Evolutionary conservation across 495 filamentous ascomycete species (phyloP), one percentile per base, ranked within the genome.

Genomic region (Xylaria grammica): DNA sequence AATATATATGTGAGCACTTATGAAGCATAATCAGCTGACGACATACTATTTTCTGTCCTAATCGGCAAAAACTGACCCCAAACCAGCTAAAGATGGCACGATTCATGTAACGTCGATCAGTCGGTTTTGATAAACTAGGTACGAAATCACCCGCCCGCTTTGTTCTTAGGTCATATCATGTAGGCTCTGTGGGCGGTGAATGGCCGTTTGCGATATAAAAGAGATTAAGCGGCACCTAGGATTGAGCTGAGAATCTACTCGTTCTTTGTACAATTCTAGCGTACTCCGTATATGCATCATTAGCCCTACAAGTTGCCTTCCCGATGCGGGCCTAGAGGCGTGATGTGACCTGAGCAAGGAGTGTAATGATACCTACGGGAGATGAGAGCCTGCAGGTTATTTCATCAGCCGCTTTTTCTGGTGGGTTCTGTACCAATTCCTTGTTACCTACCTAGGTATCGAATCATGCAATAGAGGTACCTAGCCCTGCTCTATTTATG

Each of bases 21-120:
- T 42, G 2, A 8, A 1, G 53, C 19, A 42, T 7, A 2, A 45
- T 57, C 38, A 57, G 54, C 54, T 45, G 24, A 57, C 54, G 17
- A 30, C 38, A 40, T 29, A 15, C 38, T 38, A 50, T 60, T 4
- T 36, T 32, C 13, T 60, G 29, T 11, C 24, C 19, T 30, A 44
- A 24, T 24, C 19, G 9, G 40, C 26, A 34, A 36, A 45, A 10
- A 11, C 46, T 34, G 6, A 17, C 29, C 55, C 29, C 24, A 20
- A 50, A 17, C 46, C 13, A 42, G 24, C 62, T 54, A 40, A 26
- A 50, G 32, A 49, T 50, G 32, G 42, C 49, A 44, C 32, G 45
- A 65, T 58, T 65, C 62, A 58, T 65, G 62, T 54, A 40, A 46
- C 32, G 44, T 51, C 30, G 44, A 57, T 58, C 32, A 58, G 20